Base-by-base conservation (phyloP, 202 grass and related monocot genomes). In the Setaria viridis region DNA sequence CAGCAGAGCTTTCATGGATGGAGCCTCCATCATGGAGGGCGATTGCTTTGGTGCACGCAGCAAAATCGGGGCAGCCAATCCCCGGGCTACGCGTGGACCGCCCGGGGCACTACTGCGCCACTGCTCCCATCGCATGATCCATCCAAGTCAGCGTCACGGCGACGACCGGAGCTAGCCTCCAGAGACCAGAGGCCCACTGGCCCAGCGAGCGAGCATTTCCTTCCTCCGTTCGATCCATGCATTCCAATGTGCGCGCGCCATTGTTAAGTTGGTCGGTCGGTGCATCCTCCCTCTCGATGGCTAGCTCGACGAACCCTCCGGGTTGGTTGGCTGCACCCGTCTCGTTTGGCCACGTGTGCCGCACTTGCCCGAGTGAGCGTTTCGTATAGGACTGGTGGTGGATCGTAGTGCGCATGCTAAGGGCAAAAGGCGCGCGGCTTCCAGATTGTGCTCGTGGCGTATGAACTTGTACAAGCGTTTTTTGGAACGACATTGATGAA, bases 321-420 rank as follows among this genome's bases (percentile, higher is more conserved):
- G 43, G 43, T 1, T 8, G 43, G 43, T 46, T 7, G 43, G 9
- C 2, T 46, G 43, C 7, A 6, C 9, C 39, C 39, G 3, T 5
- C 5, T 41, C 39, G 2, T 39, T 39, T 5, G 39, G 75, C 56
- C 75, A 30, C 57, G 75, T 62, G 57, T 30, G 8, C 2, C 75
- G 75, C 75, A 78, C 75, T 62, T 46, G 15, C 21, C 17, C n/a
- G 5, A 30, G 75, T 60, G 74, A 15, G 37, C 35, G 74, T 77
- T 59, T 0, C 51, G 73, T 41, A 58, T 58, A 42, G 33, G 73
- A 76, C 53, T 58, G 19, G 3, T 4, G 39, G 7, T 9, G 66
- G 19, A 11, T 43, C 2, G 8, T 17, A 11, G 35, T 21, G 66
- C 66, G 66, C 35, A 4, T 20, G 65, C 7, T 9, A 19, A 20